Evolutionary conservation across 2,329 filamentous ascomycete species (phyloP), one percentile per base, ranked within the genome.

Genomic region (Trichoderma breve): DNA sequence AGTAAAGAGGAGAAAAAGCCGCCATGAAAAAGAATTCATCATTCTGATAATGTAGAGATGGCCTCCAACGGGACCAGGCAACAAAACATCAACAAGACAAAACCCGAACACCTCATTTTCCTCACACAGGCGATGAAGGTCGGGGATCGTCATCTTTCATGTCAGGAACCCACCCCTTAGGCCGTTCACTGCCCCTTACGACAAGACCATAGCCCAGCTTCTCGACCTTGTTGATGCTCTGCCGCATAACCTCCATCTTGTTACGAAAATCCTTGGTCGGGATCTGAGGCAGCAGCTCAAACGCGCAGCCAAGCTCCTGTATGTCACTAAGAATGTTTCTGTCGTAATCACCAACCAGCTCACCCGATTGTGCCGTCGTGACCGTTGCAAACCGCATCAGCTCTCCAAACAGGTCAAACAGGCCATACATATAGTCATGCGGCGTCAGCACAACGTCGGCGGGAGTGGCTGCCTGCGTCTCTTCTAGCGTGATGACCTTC

Each of bases 341-440:
- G 15, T 75, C 76, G 69, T 77, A 77, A 26, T 74, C 66, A 57
- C 83, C 83, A 4, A 84, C 85, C 73, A 86, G 80, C 76, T 81
- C 83, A 15, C 92, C 92, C 8, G 85, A 91, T 6, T 94, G 92
- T 1, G 94, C 94, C 80, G 97, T 92, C 30, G 91, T 90, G 6
- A 95, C 95, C 65, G 97, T 96, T 0, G 94, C 94, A 82, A 98
- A 98, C 34, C 95, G 89, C 96, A 99, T 99, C 85, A 98, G 86
- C 84, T 99, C 96, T 51, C 96, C 96, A 1, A 95, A 95, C 76
- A 98, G 88, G 81, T 99, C 96, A 78, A 97, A 98, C 3, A 99
- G 83, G 9, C 95, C 96, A 74, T 96, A 91, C 72, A 97, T 83
- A 79, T 97, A 98, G 81, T 99, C 96, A 70, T 95, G 90, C 30